Conservation (phyloP, 108 stramenopile genomes). For the Pseudonitzschia pungens region DNA sequence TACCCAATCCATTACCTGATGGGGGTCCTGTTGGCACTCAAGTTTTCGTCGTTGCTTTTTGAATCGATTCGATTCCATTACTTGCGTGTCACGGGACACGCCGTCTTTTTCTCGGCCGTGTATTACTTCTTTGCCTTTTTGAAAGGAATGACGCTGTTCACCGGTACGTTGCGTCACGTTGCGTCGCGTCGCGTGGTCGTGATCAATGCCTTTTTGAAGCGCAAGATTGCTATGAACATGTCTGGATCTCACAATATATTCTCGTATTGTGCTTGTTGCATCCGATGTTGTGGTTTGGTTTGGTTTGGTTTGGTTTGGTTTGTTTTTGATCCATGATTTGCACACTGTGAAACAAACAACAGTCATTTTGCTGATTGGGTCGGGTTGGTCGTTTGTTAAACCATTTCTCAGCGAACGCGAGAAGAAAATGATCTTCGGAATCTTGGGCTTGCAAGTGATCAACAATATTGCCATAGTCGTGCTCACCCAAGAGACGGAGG, state of each 20-base stretch:
- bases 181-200: too few species aligned
- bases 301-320: too few species aligned
- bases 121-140: slow-evolving; percentile 84
- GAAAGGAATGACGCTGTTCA: slow-evolving; percentile 22
- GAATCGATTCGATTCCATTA: slow-evolving; percentile 90
- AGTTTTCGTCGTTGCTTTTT: slow-evolving; percentile 79
- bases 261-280: not conserved
- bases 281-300: not conserved
- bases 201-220: too few species aligned
- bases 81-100: slow-evolving; percentile 87
- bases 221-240: too few species aligned
- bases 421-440: slow-evolving; percentile 82
- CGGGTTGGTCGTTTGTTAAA: slow-evolving; percentile 94
- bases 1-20: slow-evolving; percentile 95
- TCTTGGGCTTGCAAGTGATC: slow-evolving; percentile 89
- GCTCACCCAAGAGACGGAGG: slow-evolving; percentile 83
- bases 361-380: slow-evolving; percentile 96
- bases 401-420: slow-evolving; percentile 88
- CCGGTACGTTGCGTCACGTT: not conserved
- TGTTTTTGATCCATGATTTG: slow-evolving; percentile 59
- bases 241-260: not conserved
- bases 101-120: slow-evolving; percentile 85
- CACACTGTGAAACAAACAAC: slow-evolving; percentile 20
- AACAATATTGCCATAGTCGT: slow-evolving; percentile 96
- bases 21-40: slow-evolving; percentile 82